Evolutionary conservation across 2,329 filamentous ascomycete genomes (phyloP).

Genomic region (Thelonectria olida): DNA sequence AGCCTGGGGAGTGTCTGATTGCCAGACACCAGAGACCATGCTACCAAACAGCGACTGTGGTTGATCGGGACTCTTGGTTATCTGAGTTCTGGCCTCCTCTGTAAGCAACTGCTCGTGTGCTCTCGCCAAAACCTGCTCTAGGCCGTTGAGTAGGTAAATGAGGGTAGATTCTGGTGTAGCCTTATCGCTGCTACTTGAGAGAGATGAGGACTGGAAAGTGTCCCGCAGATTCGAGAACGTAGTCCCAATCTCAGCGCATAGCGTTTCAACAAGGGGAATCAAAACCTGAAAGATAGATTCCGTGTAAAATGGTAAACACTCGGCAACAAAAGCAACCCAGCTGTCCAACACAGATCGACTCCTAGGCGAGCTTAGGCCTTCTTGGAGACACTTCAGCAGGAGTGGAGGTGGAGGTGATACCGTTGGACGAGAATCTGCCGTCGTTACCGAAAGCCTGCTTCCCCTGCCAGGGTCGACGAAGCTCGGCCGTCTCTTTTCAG

Average conservation of each 20-base stretch:
- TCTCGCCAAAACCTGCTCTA: constrained; percentile 89
- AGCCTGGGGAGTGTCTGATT: constrained; percentile 78
- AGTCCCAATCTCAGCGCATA: constrained; percentile 79
- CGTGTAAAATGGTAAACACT: constrained; percentile 85
- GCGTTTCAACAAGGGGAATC: constrained; percentile 88
- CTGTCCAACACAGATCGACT: constrained; percentile 85
- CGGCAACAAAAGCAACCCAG: constrained; percentile 87
- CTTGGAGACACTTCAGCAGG: constrained; percentile 85
- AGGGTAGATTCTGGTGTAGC: constrained; percentile 73
- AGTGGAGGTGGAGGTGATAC: constrained; percentile 66
- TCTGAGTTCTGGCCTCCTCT: constrained; percentile 76
- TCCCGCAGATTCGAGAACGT: constrained; percentile 77
- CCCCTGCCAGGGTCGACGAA: constrained; percentile 51
- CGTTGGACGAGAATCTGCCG: constrained; percentile 38
- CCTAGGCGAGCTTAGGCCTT: constrained; percentile 78
- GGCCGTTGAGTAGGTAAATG: constrained; percentile 88
- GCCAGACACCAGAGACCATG: constrained; percentile 92
- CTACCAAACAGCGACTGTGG: constrained; percentile 91
- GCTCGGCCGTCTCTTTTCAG: constrained; percentile 57
- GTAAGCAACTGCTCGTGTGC: constrained; percentile 83
- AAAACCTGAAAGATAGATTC: constrained; percentile 89
- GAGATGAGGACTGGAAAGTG: constrained; percentile 60
- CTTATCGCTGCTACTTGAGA: constrained; percentile 33
- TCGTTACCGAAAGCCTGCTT: constrained; percentile 50
- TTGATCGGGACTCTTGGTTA: constrained; percentile 81